Evolutionary conservation across 1,284 basidiomycete species (phyloP), one percentile per base, ranked within the genome.

Genomic region (Rhodofomes roseus): DNA sequence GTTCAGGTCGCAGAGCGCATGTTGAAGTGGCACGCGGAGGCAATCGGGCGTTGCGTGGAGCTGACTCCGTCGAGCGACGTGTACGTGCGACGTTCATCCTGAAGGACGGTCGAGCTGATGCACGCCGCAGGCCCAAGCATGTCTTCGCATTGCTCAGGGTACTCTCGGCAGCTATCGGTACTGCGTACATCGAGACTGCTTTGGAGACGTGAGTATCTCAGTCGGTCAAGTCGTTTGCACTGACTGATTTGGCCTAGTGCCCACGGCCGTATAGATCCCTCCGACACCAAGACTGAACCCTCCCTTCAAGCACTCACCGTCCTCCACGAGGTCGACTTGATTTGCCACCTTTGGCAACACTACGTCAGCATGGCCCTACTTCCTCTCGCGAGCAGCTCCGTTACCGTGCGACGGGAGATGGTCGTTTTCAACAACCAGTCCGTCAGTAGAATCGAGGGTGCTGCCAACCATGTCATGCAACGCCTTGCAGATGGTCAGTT

Each of bases 311-410:
- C 83, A 1, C 74, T 98, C 1, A 70, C 76, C 0, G 83, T 92
- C 20, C 78, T 99, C 60, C 84, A 82, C 63, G 81, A 83, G 1
- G 86, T 91, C n/a, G 95, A 97, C 73, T 83, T 97, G 55, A 89
- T 97, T 60, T 93, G 92, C 68, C 92, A 97, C 70, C 82, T 99
- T 2, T 98, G 96, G 96, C 97, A 99, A 73, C 92, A 95, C 72
- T 99, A 99, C 74, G 86, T 95, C 65, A 90, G 90, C 51, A 93
- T 93, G 18, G 96, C 96, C 0, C 76, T 99, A 7, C 80, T 98
- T 11, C 96, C 97, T 0, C 81, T 99, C 4, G 90, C 95, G 0
- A 89, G 87, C 59, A 86, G 87, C 7, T 92, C 92, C 0, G 92
- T 96, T 1, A 95, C 94, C 0, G 83, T 91, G 37, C 85, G 97